Evolutionary conservation across 2,329 filamentous ascomycete species (phyloP), one percentile per base, ranked within the genome.

Genomic region (Nigrospora sphaerica): DNA sequence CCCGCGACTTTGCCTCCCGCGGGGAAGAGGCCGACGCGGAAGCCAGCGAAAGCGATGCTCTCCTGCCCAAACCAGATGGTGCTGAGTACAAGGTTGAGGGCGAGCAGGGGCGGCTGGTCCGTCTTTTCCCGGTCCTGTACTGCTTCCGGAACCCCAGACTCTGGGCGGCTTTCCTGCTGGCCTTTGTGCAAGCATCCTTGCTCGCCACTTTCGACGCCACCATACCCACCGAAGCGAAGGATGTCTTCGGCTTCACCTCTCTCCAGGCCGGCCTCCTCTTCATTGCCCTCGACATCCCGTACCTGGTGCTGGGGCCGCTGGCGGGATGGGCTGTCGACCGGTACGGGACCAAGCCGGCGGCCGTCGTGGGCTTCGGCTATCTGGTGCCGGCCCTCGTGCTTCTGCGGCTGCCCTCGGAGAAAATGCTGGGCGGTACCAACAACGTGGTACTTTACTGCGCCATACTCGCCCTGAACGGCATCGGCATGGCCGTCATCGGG

Each of bases 331-430:
- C 56, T 1, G 64, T 69, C 2, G 66, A 70, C 49, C 58, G 56
- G 11, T 63, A 61, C 45, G 67, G 67, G 32, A 55, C 62, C 2
- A 65, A 66, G 36, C 49, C 48, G 2, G 58, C 59, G 3, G 57
- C 64, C 0, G 58, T 63, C 0, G 14, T 62, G 16, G 66, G 67
- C 1, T 62, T 84, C 59, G 74, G 75, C 57, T 77, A 75, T 12
- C 72, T 85, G 14, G 71, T 75, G 42, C 49, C 84, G 23, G 74
- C 75, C 2, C 83, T 82, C 58, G 64, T 83, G 32, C 62, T 83
- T 47, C 73, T 85, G 6, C 77, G 74, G 44, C 65, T 85, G 39
- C 74, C 72, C 2, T 75, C 84, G 58, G 54, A 54, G 57, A 75
- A 51, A 54, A 64, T 47, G 55, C 58, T 52, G 1, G 36, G 42